Evolutionary conservation across 805 yeast genomes (phyloP).

Genomic region (Zygosaccharomyces lentus): DNA sequence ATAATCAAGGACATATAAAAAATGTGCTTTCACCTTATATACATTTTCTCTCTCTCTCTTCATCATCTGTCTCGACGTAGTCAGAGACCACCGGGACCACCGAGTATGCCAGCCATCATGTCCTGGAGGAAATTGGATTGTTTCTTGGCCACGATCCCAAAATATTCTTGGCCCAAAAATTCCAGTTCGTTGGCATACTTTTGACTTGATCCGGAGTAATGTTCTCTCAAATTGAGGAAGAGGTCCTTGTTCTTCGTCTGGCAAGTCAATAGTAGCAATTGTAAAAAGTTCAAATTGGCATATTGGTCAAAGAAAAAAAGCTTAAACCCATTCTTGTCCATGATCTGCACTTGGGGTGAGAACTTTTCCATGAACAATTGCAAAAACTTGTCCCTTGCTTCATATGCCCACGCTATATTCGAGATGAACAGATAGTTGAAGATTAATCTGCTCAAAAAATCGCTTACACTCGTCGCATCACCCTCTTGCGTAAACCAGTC

Average conservation of each 20-base stretch:
- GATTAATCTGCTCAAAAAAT: slow-evolving; percentile 53
- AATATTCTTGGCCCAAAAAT: slow-evolving; percentile 57
- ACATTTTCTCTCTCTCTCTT: not conserved
- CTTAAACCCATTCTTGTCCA: slow-evolving; percentile 34
- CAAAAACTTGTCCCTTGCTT: slow-evolving; percentile 39
- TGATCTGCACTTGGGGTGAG: slow-evolving; percentile 21
- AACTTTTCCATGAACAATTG: slow-evolving; percentile 27
- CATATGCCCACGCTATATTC: slow-evolving; percentile 56
- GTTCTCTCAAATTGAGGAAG: slow-evolving; percentile 48
- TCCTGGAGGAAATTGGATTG: slow-evolving; percentile 59
- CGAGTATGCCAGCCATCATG: slow-evolving; percentile 69
- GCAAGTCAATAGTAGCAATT: slow-evolving; percentile 57
- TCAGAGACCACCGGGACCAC: slow-evolving; percentile 32
- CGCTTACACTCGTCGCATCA: slow-evolving; percentile 31
- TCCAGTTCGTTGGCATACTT: slow-evolving; percentile 42
- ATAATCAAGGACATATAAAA: slow-evolving; percentile 31
- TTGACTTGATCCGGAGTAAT: slow-evolving; percentile 40
- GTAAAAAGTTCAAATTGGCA: slow-evolving; percentile 62
- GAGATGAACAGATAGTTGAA: slow-evolving; percentile 68
- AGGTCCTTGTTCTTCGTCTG: slow-evolving; percentile 49
- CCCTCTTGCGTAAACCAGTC: slow-evolving; percentile 41
- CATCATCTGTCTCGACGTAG: slow-evolving; percentile 1
- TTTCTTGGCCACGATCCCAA: slow-evolving; percentile 50
- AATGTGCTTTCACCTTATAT: slow-evolving; percentile 1
- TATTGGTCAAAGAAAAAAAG: slow-evolving; percentile 39